A percentile compares a stretch with the other conserved stretches of the same genome.
These are phyloP conservation scores for Nakaseomyces kungkrabaensis DNA, from an alignment of 1,139 yeast genomes.

Conservation along the genomic window DNA sequence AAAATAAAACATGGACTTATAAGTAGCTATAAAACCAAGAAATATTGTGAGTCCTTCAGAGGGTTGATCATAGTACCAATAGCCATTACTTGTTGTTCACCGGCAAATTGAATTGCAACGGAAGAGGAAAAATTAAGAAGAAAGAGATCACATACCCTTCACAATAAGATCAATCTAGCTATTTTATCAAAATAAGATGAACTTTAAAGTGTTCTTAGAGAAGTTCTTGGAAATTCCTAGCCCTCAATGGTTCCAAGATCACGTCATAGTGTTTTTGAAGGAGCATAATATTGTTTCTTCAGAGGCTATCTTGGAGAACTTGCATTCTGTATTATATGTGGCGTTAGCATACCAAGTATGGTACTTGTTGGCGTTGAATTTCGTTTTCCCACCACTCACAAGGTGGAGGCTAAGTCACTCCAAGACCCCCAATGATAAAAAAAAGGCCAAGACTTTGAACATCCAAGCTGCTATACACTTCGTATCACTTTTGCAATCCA, in stretches of 20 bases:
- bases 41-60: too few relatives aligned
- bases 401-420: constrained; percentile 9
- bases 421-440: constrained; percentile 4
- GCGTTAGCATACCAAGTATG: constrained; percentile 24
- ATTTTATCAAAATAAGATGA: constrained; percentile 5
- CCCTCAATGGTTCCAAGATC: constrained; percentile 7
- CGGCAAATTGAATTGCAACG: not conserved
- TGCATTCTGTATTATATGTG: constrained; percentile 25
- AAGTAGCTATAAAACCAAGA: too few relatives aligned
- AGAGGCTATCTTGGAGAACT: constrained; percentile 16
- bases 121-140: not conserved
- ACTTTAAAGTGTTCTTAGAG: constrained; percentile 13
- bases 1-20: too few relatives aligned
- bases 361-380: constrained; percentile 19
- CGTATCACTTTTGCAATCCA: constrained; percentile 27
- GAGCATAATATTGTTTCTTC: constrained; percentile 15
- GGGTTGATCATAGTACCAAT: too few relatives aligned
- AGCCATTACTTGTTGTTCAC: not conserved
- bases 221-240: constrained; percentile 10
- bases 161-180: too few relatives aligned
- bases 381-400: constrained; percentile 22
- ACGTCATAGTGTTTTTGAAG: constrained; percentile 12
- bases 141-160: too few relatives aligned
- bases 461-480: constrained; percentile 27
- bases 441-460: constrained; percentile 11